These are phyloP conservation scores for Purpureocillium takamizusanense DNA, from an alignment of 2,329 filamentous ascomycete genomes.

Conservation along the genomic window DNA sequence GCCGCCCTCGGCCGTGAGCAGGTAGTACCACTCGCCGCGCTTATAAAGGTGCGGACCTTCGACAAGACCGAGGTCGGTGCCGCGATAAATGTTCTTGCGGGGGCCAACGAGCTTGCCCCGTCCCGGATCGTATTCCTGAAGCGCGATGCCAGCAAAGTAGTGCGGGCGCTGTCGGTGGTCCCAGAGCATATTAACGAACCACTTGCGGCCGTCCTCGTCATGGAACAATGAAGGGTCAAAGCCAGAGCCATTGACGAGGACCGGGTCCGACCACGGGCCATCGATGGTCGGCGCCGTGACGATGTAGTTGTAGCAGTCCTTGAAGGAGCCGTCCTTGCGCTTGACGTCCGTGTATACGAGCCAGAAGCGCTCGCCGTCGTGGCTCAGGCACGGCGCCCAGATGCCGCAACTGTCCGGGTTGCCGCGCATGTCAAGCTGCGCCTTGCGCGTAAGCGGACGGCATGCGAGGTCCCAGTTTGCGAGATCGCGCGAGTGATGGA, in stretches of 20 bases:
- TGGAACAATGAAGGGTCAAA: conserved; percentile 55
- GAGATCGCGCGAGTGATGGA: conserved; percentile 43
- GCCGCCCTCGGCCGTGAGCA: conserved; percentile 51
- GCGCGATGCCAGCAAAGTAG: conserved; percentile 45
- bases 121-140: conserved; percentile 47
- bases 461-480: conserved; percentile 41
- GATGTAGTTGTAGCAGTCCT: conserved; percentile 56
- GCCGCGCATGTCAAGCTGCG: conserved; percentile 48
- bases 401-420: conserved; percentile 51
- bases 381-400: conserved; percentile 57
- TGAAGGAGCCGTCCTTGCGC: conserved; percentile 57
- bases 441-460: conserved; percentile 38
- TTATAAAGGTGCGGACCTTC: conserved; percentile 53
- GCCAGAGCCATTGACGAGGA: conserved; percentile 50
- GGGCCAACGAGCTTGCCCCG: conserved; percentile 43
- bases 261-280: conserved; percentile 53
- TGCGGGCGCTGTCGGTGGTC: conserved; percentile 41
- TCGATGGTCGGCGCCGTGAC: conserved; percentile 42
- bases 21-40: conserved; percentile 49
- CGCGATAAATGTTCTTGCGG: conserved; percentile 43
- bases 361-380: conserved; percentile 52
- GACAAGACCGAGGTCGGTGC: conserved; percentile 44
- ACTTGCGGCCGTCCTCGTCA: conserved; percentile 45
- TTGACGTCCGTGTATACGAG: conserved; percentile 59
- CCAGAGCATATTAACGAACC: conserved; percentile 48